phyloP scores from a whole-genome alignment of 2,329 filamentous ascomycete species.

The Cladosporium sp. region DNA sequence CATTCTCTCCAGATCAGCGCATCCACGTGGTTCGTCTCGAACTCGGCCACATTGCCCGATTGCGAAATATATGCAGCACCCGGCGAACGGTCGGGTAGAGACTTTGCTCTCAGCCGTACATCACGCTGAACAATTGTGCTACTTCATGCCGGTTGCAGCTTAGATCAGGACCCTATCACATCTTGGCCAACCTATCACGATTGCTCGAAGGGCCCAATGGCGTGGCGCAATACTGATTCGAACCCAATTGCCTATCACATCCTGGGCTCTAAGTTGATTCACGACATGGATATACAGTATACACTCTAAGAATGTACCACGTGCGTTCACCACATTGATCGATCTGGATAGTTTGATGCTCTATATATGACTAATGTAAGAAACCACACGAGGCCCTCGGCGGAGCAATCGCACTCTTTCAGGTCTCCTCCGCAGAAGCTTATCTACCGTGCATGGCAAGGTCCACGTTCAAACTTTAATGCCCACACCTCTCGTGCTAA shows the following conservation, averaged over 20 bases:
- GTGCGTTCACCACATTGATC: not conserved
- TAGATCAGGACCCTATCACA: not conserved
- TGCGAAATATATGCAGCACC: not conserved
- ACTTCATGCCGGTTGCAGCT: not conserved
- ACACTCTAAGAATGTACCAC: not conserved
- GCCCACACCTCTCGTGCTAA: slow-evolving; percentile 8
- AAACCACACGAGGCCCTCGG: not conserved
- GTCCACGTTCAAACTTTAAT: not conserved
- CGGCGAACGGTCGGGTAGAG: not conserved
- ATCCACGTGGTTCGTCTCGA: not conserved
- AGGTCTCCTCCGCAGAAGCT: not conserved
- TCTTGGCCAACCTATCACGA: not conserved
- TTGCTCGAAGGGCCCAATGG: not conserved
- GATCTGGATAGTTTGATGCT: not conserved
- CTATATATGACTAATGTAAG: not conserved
- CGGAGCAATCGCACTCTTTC: not conserved
- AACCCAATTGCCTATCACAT: not conserved
- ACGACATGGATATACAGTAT: not conserved
- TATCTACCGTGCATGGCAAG: not conserved
- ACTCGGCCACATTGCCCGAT: not conserved
- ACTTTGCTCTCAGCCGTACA: not conserved
- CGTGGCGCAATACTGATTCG: not conserved
- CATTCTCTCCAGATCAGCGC: not conserved
- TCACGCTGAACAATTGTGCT: not conserved
- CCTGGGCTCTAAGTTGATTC: not conserved